phyloP scores from a whole-genome alignment of 176 grass and related monocot species.

The Carex cristatella region DNA sequence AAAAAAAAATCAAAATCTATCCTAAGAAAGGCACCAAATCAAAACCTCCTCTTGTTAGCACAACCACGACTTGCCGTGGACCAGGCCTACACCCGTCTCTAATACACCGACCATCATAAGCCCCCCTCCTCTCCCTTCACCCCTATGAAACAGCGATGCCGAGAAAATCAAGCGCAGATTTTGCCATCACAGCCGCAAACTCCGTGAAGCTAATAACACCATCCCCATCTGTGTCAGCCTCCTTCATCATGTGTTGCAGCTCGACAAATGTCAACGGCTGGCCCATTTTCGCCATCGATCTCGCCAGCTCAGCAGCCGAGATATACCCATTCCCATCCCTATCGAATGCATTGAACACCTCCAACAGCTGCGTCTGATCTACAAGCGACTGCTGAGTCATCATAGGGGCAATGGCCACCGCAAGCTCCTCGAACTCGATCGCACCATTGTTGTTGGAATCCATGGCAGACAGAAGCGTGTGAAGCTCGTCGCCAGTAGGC shows the following conservation, averaged over 20 bases:
- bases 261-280: conserved; percentile 73
- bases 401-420: conserved; percentile 55
- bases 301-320: conserved; percentile 60
- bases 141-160: conserved; percentile 30
- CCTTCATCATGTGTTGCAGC: conserved; percentile 60
- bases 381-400: conserved; percentile 62
- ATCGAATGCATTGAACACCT: conserved; percentile 68
- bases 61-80: not conserved
- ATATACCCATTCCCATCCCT: conserved; percentile 67
- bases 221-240: conserved; percentile 57
- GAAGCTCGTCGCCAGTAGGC: conserved; percentile 54
- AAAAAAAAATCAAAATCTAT: not conserved
- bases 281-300: conserved; percentile 55
- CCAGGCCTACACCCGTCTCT: conserved; percentile 6
- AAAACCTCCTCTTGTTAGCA: not conserved
- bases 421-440: conserved; percentile 71
- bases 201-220: conserved; percentile 71
- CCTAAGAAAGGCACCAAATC: not conserved
- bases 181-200: conserved; percentile 66
- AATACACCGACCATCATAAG: not conserved
- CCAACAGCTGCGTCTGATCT: conserved; percentile 57
- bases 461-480: conserved; percentile 51
- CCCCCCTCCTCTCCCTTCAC: not conserved
- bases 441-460: conserved; percentile 61
- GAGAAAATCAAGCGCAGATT: conserved; percentile 70